Base-by-base conservation (phyloP, 2,329 filamentous ascomycete genomes). In the Aspergillus sp. region DNA sequence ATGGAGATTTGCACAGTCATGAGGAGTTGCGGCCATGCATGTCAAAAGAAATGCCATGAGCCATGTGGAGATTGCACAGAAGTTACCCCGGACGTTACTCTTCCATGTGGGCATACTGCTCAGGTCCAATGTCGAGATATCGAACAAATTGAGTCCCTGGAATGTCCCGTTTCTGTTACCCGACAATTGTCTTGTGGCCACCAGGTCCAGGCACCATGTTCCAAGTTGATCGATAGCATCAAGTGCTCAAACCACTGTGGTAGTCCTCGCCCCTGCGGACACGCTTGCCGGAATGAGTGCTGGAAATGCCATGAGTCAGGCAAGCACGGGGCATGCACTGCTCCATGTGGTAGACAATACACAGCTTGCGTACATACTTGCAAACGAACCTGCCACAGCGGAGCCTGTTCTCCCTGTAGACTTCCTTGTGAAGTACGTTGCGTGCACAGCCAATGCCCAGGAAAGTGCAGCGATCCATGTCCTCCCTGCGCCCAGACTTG, bases 401-500 rank as follows among this genome's bases (percentile, higher is more conserved):
- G 46, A 27, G 33, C 41, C 2, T 58, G 56, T n/a, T 23, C 39
- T 6, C 51, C 56, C 5, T 58, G 56, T 31, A 19, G 35, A 12
- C 43, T 31, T 9, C 47, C 59, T 2, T 61, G 59, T 17, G 56
- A 63, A 33, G 37, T 62, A 14, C 55, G 58, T 3, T 64, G 61
- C 37, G 41, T 40, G 9, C 58, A 62, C 31, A 57, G 25, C 27
- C 48, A 25, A n/a, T 62, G 57, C 25, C 39, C 59, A n/a, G 52
- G 56, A 17, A 56, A 55, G 25, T 66, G 64, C 45, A 52, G 45
- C 8, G 58, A 61, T 2, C 52, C 58, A 4, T 66, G 62, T 51
- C 12, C 54, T 11, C 62, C 64, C 17, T 66, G 62, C 12, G 44
- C 53, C 14, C 59, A 65, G 40, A 41, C 8, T 11, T 64, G 62